A percentile compares a stretch with the other conserved stretches of the same genome.
phyloP scores from a whole-genome alignment of 371 early-diverging fungal genomes.

The Haplosporangium sp. region DNA sequence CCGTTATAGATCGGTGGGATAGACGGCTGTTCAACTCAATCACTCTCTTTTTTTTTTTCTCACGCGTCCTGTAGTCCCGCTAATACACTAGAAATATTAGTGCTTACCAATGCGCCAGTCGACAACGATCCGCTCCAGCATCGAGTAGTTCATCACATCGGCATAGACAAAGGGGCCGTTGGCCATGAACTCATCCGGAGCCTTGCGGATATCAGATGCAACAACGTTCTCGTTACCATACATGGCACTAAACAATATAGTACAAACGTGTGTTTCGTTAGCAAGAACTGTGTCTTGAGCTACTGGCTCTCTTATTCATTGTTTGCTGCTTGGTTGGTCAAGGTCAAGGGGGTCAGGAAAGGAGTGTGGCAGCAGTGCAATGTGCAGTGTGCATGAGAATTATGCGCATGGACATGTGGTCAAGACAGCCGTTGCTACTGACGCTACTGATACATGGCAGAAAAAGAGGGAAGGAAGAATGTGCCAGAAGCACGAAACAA shows the following conservation, averaged over 20 bases:
- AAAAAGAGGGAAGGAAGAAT: background rate
- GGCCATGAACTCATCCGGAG: slow-evolving; percentile 55
- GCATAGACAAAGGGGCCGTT: slow-evolving; percentile 69
- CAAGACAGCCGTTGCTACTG: too few relatives aligned
- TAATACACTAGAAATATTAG: background rate
- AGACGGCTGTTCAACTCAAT: background rate
- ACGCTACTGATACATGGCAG: background rate
- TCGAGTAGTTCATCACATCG: slow-evolving; percentile 66
- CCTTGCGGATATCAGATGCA: slow-evolving; percentile 69
- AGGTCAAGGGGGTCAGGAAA: slow-evolving; percentile 2
- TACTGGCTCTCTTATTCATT: too few relatives aligned
- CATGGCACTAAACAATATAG: slow-evolving; percentile 23
- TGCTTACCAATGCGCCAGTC: slow-evolving; percentile 60
- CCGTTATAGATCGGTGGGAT: background rate
- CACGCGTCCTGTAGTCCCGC: background rate
- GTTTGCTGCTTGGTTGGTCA: too few relatives aligned
- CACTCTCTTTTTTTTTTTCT: background rate
- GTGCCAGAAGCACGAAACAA: slow-evolving; percentile 48
- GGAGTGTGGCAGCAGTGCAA: background rate
- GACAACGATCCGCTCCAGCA: slow-evolving; percentile 65
- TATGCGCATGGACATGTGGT: background rate
- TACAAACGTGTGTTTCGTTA: background rate
- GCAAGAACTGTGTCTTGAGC: background rate
- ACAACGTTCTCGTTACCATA: slow-evolving; percentile 66
- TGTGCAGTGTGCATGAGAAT: background rate